phyloP scores from a whole-genome alignment of 345 rosid species.

The Rhizophora apiculata region DNA sequence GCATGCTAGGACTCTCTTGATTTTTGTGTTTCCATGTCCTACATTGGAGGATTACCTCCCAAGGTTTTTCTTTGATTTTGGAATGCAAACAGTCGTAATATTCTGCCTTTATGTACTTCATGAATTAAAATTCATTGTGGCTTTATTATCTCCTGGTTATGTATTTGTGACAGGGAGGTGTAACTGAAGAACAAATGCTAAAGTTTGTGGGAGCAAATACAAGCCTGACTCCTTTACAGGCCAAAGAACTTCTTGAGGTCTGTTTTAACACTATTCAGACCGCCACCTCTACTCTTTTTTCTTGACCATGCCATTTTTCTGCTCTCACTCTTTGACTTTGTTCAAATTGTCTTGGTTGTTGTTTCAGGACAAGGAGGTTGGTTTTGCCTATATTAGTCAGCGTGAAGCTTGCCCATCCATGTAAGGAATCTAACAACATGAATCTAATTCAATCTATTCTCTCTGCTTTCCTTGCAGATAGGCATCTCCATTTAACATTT shows the following conservation, averaged over 20 bases:
- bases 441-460: slow-evolving; percentile 17
- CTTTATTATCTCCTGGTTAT: slow-evolving; percentile 14
- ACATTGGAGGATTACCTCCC: slow-evolving; percentile 7
- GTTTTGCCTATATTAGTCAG: slow-evolving; percentile 87
- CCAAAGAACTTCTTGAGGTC: slow-evolving; percentile 92
- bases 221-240: slow-evolving; percentile 59
- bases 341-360: slow-evolving; percentile 13
- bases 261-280: background rate
- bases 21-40: slow-evolving; percentile 4
- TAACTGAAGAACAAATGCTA: slow-evolving; percentile 96
- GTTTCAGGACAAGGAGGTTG: slow-evolving; percentile 74
- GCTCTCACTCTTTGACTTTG: slow-evolving; percentile 1
- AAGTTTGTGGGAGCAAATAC: slow-evolving; percentile 95
- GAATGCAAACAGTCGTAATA: slow-evolving; percentile 10
- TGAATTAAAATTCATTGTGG: slow-evolving; percentile 5
- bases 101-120: slow-evolving; percentile 7
- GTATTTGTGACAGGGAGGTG: slow-evolving; percentile 58
- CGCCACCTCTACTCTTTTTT: background rate
- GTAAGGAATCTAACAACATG: slow-evolving; percentile 45
- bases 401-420: slow-evolving; percentile 88
- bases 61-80: slow-evolving; percentile 6
- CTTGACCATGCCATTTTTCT: background rate
- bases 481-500: background rate
- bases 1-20: slow-evolving; percentile 2
- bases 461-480: slow-evolving; percentile 7